Evolutionary conservation across 192 early-diverging fungal genomes (phyloP), one percentile per base, ranked within the genome.

Genomic region (Phlyctochytrium bullatum): DNA sequence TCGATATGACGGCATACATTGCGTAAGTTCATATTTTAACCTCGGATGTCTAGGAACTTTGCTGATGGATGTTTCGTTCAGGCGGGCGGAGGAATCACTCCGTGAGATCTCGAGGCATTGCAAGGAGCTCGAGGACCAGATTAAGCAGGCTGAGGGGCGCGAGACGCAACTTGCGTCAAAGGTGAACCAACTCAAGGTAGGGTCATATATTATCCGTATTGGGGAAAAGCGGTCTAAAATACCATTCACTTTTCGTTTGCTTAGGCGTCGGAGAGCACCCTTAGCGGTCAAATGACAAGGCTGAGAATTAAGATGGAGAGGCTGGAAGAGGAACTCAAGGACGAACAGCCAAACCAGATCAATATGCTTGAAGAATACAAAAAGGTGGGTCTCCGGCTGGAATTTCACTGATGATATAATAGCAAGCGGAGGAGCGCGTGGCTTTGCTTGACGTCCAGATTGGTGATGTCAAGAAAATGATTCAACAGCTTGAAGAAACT

Each of bases 361-460:
- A 20, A 16, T 20, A 23, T 66, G 17, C 62, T 32, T 70, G 68
- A 70, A 32, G 52, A 63, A 3, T 16, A 34, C 6, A 70, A 68
- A 28, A 6, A 33, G 60, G 67, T 68, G 1, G 4, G 34, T 61
- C 16, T 62, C 17, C 25, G 10, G n/a, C 12, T 65, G 56, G 10
- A 6, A 16, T 68, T 17, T 68, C 6, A 0, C 17, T 52, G 12
- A 10, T 24, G n/a, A 30, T 63, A 0, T 1, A 40, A 24, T 31
- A 69, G 72, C 58, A 73, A 64, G 67, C 57, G 36, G 72, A 68
- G 32, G 27, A 51, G 23, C 59, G 57, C 23, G 62, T 70, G 30
- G 62, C 61, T n/a, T 16, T 14, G 34, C 28, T 50, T 14, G 12
- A 59, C 29, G 16, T 35, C 6, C 68, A 70, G 30, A 4, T 67